These are phyloP conservation scores for Penicillium olsonii DNA, from an alignment of 2,329 filamentous ascomycete species.

Conservation along the genomic window DNA sequence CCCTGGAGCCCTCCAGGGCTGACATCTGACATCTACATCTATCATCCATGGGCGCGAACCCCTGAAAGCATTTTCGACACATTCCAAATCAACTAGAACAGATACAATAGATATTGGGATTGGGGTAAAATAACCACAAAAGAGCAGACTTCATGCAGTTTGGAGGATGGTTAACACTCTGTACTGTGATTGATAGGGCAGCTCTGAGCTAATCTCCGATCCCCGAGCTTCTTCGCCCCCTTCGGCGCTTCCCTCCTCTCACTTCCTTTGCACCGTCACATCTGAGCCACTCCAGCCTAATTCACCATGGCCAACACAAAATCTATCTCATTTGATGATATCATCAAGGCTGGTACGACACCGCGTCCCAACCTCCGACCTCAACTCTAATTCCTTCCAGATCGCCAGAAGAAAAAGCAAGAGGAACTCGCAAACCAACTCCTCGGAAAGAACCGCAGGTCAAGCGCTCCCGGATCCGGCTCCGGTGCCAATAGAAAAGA, in stretches of 20 bases:
- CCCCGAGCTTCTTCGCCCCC: constrained; percentile 18
- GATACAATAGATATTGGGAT: too few species aligned
- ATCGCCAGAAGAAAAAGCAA: constrained; percentile 57
- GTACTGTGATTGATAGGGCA: constrained; percentile 1
- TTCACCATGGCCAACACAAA: constrained; percentile 39
- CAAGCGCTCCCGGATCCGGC: constrained; percentile 49
- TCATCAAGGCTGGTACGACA: constrained; percentile 52
- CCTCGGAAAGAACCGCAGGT: constrained; percentile 55
- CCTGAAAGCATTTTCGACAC: too few species aligned
- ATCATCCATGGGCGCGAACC: too few species aligned
- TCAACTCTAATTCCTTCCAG: constrained; percentile 32
- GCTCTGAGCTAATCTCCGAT: constrained; percentile 9
- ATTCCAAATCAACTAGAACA: too few species aligned
- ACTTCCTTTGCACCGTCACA: not conserved
- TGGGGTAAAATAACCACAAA: too few species aligned
- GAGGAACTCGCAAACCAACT: constrained; percentile 61
- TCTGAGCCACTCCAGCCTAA: not conserved
- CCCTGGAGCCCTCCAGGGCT: too few species aligned
- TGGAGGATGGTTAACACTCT: too few species aligned
- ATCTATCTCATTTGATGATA: constrained; percentile 51
- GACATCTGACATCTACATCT: too few species aligned
- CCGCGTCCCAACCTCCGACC: constrained; percentile 8
- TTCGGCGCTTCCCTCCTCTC: not conserved
- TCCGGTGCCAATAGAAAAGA: constrained; percentile 17
- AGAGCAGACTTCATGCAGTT: too few species aligned